Evolutionary conservation across 1,139 yeast species (phyloP).

Genomic region (Saccharomyces hybrid): DNA sequence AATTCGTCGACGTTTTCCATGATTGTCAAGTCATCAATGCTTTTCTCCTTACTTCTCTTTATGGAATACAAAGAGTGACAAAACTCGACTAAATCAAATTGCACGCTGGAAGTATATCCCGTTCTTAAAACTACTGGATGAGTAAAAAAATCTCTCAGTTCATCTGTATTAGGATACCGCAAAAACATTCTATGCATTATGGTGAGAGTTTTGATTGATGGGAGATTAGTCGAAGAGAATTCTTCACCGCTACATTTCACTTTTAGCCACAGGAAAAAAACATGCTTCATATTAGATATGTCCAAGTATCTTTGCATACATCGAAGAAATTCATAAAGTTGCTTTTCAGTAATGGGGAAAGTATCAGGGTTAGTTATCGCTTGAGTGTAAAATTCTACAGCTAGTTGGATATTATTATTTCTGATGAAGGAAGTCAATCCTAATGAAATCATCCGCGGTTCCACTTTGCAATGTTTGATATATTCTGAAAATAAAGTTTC

Average conservation of each 20-base stretch:
- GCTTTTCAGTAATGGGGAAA: conserved; percentile 18
- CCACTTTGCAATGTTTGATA: conserved; percentile 18
- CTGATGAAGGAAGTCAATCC: conserved; percentile 26
- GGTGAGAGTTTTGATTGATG: conserved; percentile 9
- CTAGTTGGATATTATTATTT: conserved; percentile 24
- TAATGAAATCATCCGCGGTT: conserved; percentile 16
- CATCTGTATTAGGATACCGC: conserved; percentile 8
- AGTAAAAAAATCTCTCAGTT: conserved; percentile 11
- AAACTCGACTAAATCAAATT: conserved; percentile 16
- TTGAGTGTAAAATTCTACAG: conserved; percentile 28
- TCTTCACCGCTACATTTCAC: conserved; percentile 9
- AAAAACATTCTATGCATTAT: conserved; percentile 16
- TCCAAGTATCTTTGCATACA: conserved; percentile 17
- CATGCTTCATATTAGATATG: conserved; percentile 15
- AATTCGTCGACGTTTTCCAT: conserved; percentile 10
- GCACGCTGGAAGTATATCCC: conserved; percentile 14
- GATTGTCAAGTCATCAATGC: conserved; percentile 14
- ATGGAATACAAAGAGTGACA: background rate
- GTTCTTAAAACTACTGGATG: conserved; percentile 11
- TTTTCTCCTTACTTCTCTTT: conserved; percentile 7
- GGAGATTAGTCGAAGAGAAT: conserved; percentile 4
- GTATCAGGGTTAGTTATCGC: conserved; percentile 25
- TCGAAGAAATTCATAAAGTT: conserved; percentile 15
- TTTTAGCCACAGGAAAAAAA: conserved; percentile 22
- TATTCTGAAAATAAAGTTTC: conserved; percentile 26